Percentiles rank a stretch among this genome's conserved stretches.
Evolutionary conservation across 176 grass and related monocot species (phyloP).

Genomic region (Zea luxurians): DNA sequence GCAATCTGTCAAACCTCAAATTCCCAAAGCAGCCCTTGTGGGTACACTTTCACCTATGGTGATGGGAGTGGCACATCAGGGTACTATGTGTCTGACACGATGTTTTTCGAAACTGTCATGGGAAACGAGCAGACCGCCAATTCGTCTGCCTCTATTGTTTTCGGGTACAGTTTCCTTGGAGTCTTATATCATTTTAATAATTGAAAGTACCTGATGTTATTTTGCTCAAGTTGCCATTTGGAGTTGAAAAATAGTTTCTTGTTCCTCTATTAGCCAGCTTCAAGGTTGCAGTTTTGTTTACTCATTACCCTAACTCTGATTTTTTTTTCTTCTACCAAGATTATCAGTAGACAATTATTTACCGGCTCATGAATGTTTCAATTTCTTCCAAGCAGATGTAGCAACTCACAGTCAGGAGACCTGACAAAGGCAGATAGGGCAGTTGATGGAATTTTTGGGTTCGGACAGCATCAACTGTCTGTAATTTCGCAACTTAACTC

Average conservation of each 20-base stretch:
- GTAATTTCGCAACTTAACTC: slow-evolving; percentile 81
- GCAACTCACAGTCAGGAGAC: slow-evolving; percentile 83
- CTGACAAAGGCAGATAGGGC: slow-evolving; percentile 87
- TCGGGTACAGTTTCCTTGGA: slow-evolving; percentile 64
- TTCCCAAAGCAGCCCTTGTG: slow-evolving; percentile 53
- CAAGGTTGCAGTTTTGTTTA: slow-evolving; percentile 18
- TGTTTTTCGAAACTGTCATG: slow-evolving; percentile 71
- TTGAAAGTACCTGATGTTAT: slow-evolving; percentile 11
- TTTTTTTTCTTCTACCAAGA: slow-evolving; percentile 27
- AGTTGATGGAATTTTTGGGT: slow-evolving; percentile 96
- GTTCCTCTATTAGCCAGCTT: not conserved
- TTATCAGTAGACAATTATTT: not conserved
- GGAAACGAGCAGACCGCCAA: slow-evolving; percentile 71
- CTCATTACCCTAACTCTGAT: not conserved
- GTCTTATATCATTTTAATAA: slow-evolving; percentile 22
- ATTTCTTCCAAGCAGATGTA: slow-evolving; percentile 67
- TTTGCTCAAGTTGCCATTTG: slow-evolving; percentile 2
- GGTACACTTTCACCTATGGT: slow-evolving; percentile 91
- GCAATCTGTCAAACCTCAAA: slow-evolving; percentile 56
- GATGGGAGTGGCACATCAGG: slow-evolving; percentile 94
- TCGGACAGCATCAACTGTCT: slow-evolving; percentile 81
- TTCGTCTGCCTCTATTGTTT: slow-evolving; percentile 87
- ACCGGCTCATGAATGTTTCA: slow-evolving; percentile 22
- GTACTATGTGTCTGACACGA: slow-evolving; percentile 81
- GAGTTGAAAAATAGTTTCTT: slow-evolving; percentile 1